Conservation (phyloP, 148 eudicot species). For the Polygonum aviculare region DNA sequence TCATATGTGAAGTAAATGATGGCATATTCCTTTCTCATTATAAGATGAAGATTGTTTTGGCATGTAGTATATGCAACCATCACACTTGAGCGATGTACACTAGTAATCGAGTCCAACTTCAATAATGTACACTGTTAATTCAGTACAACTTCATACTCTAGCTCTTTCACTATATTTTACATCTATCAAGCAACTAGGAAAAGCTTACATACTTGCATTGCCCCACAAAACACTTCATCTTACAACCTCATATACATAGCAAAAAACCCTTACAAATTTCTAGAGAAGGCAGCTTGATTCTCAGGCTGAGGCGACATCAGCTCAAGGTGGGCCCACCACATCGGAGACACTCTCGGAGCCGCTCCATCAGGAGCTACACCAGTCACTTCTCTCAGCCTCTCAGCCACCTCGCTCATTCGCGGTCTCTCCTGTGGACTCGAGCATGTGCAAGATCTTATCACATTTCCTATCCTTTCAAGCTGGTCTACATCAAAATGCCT, state of each 20-base stretch:
- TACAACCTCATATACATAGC: neutral
- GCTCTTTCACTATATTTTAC: neutral
- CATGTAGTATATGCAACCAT: too few species aligned
- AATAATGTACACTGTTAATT: neutral
- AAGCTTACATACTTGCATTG: neutral
- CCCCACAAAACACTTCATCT: neutral
- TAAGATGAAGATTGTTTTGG: too few species aligned
- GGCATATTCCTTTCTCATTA: too few species aligned
- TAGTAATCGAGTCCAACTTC: too few species aligned
- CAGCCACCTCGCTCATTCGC: slow-evolving; percentile 48
- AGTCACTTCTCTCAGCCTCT: slow-evolving; percentile 59
- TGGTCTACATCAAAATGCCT: slow-evolving; percentile 38
- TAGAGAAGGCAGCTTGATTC: neutral
- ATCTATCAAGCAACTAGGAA: neutral
- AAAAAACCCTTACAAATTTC: neutral
- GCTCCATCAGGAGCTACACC: slow-evolving; percentile 51
- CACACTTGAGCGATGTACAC: too few species aligned
- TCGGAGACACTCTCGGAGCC: slow-evolving; percentile 55
- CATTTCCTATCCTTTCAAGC: slow-evolving; percentile 40
- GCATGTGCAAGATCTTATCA: slow-evolving; percentile 48
- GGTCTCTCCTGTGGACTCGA: slow-evolving; percentile 43
- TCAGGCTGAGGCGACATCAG: neutral
- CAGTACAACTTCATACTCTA: neutral
- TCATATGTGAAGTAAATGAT: too few species aligned
- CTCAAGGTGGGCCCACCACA: slow-evolving; percentile 96